Percentiles rank a stretch among this genome's conserved stretches.
Evolutionary conservation across 345 rosid species (phyloP).

Genomic region (Eucalyptus curtisii): DNA sequence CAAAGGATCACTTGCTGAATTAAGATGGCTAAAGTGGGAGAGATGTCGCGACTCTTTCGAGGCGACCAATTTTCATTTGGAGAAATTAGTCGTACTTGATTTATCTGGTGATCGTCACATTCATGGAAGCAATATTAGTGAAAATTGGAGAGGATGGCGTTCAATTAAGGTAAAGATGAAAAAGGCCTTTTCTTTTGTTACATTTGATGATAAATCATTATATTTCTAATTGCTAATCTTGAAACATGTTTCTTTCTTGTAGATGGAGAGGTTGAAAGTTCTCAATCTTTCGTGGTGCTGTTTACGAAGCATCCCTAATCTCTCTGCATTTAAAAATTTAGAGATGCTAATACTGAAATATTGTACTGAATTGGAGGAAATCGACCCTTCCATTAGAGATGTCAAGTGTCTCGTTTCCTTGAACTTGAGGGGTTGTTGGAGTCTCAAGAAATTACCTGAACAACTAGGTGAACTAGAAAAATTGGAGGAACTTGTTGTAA

Average conservation of each 20-base stretch:
- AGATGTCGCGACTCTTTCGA: fast-evolving
- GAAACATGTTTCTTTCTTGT: neutral
- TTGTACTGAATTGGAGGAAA: fast-evolving
- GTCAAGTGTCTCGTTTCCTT: neutral
- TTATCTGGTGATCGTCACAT: too few relatives aligned
- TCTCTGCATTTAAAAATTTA: neutral
- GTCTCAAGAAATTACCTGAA: too few relatives aligned
- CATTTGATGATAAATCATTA: neutral
- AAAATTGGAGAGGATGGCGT: neutral
- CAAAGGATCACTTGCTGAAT: neutral
- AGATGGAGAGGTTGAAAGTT: neutral
- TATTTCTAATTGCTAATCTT: neutral
- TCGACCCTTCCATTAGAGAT: neutral
- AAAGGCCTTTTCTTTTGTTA: neutral
- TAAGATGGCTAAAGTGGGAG: too few relatives aligned
- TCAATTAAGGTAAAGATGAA: neutral
- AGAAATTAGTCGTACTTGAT: too few relatives aligned
- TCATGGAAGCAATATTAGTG: fast-evolving
- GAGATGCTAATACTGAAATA: neutral
- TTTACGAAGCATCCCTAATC: neutral
- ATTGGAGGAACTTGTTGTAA: too few relatives aligned
- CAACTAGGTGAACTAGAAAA: too few relatives aligned
- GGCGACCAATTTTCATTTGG: too few relatives aligned
- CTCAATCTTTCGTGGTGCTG: neutral
- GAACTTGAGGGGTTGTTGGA: too few relatives aligned